phyloP scores from a whole-genome alignment of 2,329 filamentous ascomycete genomes.

The Stagonosporopsis tanaceti region DNA sequence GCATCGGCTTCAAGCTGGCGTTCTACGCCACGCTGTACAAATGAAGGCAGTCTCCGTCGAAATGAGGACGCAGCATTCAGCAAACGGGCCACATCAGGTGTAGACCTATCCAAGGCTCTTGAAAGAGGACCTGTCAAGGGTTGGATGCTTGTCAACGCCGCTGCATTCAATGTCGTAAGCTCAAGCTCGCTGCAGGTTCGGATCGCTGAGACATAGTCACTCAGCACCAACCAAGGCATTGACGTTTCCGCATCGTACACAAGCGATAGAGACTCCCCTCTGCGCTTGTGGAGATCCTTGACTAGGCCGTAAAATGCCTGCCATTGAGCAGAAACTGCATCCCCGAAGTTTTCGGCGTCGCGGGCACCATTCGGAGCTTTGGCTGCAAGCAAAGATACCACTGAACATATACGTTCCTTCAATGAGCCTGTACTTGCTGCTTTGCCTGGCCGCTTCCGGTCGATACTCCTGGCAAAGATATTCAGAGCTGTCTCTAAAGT shows the following conservation, averaged over 20 bases:
- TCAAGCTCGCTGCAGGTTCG: constrained; percentile 83
- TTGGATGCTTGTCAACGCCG: constrained; percentile 47
- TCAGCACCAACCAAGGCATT: constrained; percentile 83
- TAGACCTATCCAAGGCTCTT: constrained; percentile 42
- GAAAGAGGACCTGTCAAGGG: constrained; percentile 31
- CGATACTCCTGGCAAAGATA: constrained; percentile 76
- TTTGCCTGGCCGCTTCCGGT: constrained; percentile 30
- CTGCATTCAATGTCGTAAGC: constrained; percentile 72
- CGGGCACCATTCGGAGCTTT: constrained; percentile 70
- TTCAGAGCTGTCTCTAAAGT: constrained; percentile 84
- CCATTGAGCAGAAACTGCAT: constrained; percentile 84
- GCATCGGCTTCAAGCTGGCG: constrained; percentile 75
- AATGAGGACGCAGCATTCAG: constrained; percentile 75
- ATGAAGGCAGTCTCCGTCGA: constrained; percentile 72
- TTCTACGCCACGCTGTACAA: constrained; percentile 72
- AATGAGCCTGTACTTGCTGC: constrained; percentile 61
- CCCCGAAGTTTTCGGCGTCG: constrained; percentile 78
- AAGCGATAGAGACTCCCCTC: constrained; percentile 82
- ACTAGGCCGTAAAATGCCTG: constrained; percentile 86
- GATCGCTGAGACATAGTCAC: constrained; percentile 81
- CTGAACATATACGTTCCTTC: constrained; percentile 77
- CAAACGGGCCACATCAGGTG: constrained; percentile 66
- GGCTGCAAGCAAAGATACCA: constrained; percentile 73
- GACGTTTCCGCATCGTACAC: constrained; percentile 74
- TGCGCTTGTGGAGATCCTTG: constrained; percentile 83